phyloP scores from a whole-genome alignment of 495 filamentous ascomycete species.

The Gamarada debralockiae region DNA sequence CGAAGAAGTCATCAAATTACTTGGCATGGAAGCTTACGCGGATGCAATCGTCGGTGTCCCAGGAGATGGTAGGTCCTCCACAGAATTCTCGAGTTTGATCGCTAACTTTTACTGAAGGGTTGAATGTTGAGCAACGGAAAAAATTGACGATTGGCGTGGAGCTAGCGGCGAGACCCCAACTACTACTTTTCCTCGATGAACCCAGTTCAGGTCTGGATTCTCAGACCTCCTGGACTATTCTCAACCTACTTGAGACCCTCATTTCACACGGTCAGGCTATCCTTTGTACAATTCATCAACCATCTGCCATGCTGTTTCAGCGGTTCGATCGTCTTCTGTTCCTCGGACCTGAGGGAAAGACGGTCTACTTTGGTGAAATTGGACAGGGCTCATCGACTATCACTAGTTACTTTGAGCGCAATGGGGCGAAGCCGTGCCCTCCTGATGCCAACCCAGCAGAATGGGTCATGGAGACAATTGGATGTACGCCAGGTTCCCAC shows the following conservation, averaged over 20 bases:
- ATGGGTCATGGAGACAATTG: conserved; percentile 77
- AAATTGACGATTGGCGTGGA: conserved; percentile 88
- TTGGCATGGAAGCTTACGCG: conserved; percentile 76
- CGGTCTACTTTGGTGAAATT: conserved; percentile 80
- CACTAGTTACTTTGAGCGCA: conserved; percentile 65
- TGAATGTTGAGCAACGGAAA: conserved; percentile 86
- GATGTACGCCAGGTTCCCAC: conserved; percentile 77
- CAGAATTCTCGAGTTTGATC: too few relatives aligned
- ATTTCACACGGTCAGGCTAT: conserved; percentile 81
- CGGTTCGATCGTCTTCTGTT: conserved; percentile 81
- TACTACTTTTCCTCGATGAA: conserved; percentile 90
- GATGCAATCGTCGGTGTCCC: conserved; percentile 78
- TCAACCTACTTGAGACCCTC: conserved; percentile 71
- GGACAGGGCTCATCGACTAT: conserved; percentile 61
- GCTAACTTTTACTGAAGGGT: conserved; percentile 46
- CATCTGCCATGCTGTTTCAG: conserved; percentile 85
- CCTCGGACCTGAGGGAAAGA: conserved; percentile 63
- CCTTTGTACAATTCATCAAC: conserved; percentile 92
- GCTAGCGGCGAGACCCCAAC: conserved; percentile 71
- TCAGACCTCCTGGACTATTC: conserved; percentile 83
- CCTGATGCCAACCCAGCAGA: conserved; percentile 60
- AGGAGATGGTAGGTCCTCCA: too few relatives aligned
- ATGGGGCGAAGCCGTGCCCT: conserved; percentile 69
- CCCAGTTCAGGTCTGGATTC: conserved; percentile 41
- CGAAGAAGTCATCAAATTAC: conserved; percentile 50